Conservation (phyloP, 1,139 yeast species). For the Suhomyces ambrosiae region DNA sequence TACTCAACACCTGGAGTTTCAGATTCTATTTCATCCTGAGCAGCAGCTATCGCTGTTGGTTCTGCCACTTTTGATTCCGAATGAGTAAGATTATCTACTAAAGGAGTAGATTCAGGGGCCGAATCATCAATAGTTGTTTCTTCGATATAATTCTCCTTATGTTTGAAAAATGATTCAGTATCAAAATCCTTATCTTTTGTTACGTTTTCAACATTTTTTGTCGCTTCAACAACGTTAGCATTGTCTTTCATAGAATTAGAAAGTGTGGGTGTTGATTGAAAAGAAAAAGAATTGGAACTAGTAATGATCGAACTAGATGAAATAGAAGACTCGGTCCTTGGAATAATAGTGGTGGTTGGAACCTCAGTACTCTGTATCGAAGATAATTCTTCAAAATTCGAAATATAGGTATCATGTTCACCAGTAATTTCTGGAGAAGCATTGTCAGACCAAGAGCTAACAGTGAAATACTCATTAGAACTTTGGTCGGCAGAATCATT, state of each 20-base stretch:
- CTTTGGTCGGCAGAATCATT: constrained; percentile 21
- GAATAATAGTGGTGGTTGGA: constrained; percentile 2
- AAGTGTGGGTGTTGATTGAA: too few species aligned
- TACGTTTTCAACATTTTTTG: constrained; percentile 21
- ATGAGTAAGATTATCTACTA: background rate
- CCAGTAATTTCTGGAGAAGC: constrained; percentile 6
- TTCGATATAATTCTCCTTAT: constrained; percentile 19
- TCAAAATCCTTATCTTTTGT: constrained; percentile 21
- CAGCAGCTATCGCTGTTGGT: background rate
- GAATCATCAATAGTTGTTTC: constrained; percentile 11
- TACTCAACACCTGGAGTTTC: background rate
- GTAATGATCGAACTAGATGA: constrained; percentile 1
- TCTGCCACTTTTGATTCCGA: background rate
- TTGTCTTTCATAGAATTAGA: constrained; percentile 11
- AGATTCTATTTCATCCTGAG: constrained; percentile 4
- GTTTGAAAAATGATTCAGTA: constrained; percentile 22
- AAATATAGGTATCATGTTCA: constrained; percentile 6
- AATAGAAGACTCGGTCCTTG: constrained; percentile 6
- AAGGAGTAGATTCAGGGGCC: constrained; percentile 4
- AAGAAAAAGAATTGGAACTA: too few species aligned
- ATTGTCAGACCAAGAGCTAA: constrained; percentile 4
- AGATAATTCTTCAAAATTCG: constrained; percentile 3
- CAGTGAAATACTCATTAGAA: constrained; percentile 4
- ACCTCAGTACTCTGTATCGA: constrained; percentile 2
- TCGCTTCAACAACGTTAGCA: constrained; percentile 20